Percentiles rank a stretch among this genome's conserved stretches.
These are phyloP conservation scores for Leishmania major DNA, from an alignment of 208 protist species.

Conservation along the genomic window DNA sequence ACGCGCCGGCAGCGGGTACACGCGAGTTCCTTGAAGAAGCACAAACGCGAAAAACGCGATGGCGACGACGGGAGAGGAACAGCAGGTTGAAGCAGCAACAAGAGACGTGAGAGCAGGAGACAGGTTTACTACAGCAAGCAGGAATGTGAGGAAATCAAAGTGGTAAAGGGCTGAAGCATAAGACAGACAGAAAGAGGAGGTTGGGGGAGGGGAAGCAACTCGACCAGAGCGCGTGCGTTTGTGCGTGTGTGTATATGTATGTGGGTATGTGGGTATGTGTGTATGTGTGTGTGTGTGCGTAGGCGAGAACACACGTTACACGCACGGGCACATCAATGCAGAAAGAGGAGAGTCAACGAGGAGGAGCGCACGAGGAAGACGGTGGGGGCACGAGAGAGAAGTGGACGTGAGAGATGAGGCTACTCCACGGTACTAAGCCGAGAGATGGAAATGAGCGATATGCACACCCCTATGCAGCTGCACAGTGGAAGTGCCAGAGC, in stretches of 20 bases:
- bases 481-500: background rate
- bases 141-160: too few relatives aligned
- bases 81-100: background rate
- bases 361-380: background rate
- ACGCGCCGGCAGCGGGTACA: background rate
- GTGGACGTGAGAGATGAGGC: background rate
- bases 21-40: background rate
- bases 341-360: background rate
- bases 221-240: background rate
- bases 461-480: background rate
- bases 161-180: too few relatives aligned
- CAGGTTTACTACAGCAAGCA: background rate
- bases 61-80: background rate
- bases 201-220: background rate
- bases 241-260: too few relatives aligned
- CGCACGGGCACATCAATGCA: background rate
- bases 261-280: too few relatives aligned
- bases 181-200: too few relatives aligned
- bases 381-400: background rate
- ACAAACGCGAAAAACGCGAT: background rate
- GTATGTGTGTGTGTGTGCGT: too few relatives aligned
- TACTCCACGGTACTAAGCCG: background rate
- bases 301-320: background rate
- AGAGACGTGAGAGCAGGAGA: background rate
- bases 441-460: background rate